These are phyloP conservation scores for Chaetomium strumarium DNA, from an alignment of 2,329 filamentous ascomycete genomes.

Conservation along the genomic window DNA sequence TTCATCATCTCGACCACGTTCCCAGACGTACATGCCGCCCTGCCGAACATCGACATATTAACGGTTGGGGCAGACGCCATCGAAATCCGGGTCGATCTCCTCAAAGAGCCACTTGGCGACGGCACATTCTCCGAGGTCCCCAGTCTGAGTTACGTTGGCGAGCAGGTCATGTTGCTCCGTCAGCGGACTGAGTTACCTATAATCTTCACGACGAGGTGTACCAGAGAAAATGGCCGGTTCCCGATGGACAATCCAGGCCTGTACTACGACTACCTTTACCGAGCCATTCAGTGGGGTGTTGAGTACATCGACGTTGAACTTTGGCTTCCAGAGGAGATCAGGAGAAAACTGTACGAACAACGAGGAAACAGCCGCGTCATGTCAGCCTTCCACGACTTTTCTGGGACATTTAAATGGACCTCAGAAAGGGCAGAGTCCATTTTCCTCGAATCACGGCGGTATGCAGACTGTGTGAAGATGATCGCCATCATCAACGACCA, in stretches of 20 bases:
- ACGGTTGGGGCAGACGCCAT: slow-evolving; percentile 83
- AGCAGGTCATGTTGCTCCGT: slow-evolving; percentile 77
- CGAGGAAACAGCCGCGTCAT: slow-evolving; percentile 79
- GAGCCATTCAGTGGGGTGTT: slow-evolving; percentile 81
- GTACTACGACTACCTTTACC: slow-evolving; percentile 73
- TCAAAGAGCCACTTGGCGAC: slow-evolving; percentile 63
- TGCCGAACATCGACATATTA: slow-evolving; percentile 80
- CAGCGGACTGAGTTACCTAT: slow-evolving; percentile 85
- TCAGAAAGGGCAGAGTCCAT: slow-evolving; percentile 65
- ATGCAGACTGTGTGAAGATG: slow-evolving; percentile 87
- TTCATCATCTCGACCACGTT: slow-evolving; percentile 87
- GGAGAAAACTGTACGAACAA: slow-evolving; percentile 59
- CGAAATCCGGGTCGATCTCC: slow-evolving; percentile 75
- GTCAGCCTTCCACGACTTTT: slow-evolving; percentile 89
- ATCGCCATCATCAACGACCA: slow-evolving; percentile 75
- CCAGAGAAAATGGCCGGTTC: slow-evolving; percentile 74
- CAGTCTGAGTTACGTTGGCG: slow-evolving; percentile 75
- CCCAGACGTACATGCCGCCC: slow-evolving; percentile 72
- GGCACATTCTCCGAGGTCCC: slow-evolving; percentile 61
- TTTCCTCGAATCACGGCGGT: slow-evolving; percentile 65
- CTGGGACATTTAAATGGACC: slow-evolving; percentile 77
- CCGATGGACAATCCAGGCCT: slow-evolving; percentile 73
- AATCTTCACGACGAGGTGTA: slow-evolving; percentile 81
- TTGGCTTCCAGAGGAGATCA: slow-evolving; percentile 74
- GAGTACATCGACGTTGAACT: slow-evolving; percentile 88